Evolutionary conservation across 2,329 filamentous ascomycete genomes (phyloP).

Genomic region (Curvularia sp.): DNA sequence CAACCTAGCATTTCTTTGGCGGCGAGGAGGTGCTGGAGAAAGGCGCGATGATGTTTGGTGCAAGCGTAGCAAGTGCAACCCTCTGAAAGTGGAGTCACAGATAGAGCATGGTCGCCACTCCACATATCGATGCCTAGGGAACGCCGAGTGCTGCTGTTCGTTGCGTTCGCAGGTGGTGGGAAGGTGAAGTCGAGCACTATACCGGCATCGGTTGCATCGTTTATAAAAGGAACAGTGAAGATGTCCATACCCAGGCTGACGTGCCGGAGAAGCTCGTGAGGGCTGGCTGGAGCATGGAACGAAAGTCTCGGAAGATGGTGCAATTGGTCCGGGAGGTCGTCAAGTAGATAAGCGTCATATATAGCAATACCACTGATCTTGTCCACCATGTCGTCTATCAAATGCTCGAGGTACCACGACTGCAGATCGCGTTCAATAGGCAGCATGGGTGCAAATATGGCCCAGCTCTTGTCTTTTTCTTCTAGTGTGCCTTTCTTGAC

Average conservation of each 20-base stretch:
- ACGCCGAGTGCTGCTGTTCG: slow-evolving; percentile 23
- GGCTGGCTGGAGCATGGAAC: slow-evolving; percentile 71
- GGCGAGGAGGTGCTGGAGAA: slow-evolving; percentile 82
- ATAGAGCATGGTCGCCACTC: slow-evolving; percentile 64
- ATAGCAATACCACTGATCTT: slow-evolving; percentile 72
- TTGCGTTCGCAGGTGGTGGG: slow-evolving; percentile 53
- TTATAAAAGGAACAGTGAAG: slow-evolving; percentile 78
- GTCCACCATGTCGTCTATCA: slow-evolving; percentile 68
- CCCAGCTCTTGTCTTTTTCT: slow-evolving; percentile 35
- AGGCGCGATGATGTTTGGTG: slow-evolving; percentile 82
- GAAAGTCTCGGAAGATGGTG: slow-evolving; percentile 73
- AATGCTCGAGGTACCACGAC: slow-evolving; percentile 76
- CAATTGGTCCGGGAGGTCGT: slow-evolving; percentile 69
- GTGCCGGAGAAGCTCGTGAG: slow-evolving; percentile 79
- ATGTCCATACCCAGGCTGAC: slow-evolving; percentile 80
- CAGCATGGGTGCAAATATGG: slow-evolving; percentile 69
- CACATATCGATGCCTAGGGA: slow-evolving; percentile 80
- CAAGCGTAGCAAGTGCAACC: slow-evolving; percentile 85
- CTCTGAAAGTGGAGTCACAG: slow-evolving; percentile 66
- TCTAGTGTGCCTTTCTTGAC: slow-evolving; percentile 48
- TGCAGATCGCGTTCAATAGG: slow-evolving; percentile 79
- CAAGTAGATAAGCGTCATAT: slow-evolving; percentile 74
- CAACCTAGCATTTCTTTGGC: slow-evolving; percentile 98
- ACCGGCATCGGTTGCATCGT: slow-evolving; percentile 78
- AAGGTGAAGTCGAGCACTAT: slow-evolving; percentile 84